phyloP scores from a whole-genome alignment of 169 alveolate species.

The Cryptosporidium tyzzeri region DNA sequence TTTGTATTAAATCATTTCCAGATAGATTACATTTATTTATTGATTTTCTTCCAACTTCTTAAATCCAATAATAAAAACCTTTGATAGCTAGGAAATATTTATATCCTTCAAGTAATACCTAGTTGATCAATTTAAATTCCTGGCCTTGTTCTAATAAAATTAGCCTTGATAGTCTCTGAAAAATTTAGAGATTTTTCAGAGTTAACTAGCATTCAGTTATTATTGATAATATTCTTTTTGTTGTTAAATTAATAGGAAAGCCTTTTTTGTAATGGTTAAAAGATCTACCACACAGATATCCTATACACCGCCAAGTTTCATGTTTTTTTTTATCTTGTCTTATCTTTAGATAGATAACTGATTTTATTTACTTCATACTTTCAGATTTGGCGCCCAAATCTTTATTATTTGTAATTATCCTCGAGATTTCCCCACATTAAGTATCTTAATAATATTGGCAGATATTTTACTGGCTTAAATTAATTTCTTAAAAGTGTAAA shows the following conservation, averaged over 20 bases:
- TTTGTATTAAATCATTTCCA: neutral
- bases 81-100: neutral
- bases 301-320: slow-evolving; percentile 39
- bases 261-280: neutral
- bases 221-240: neutral
- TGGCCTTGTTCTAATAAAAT: neutral
- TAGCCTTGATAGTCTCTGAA: neutral
- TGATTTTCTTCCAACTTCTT: neutral
- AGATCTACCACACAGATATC: slow-evolving; percentile 43
- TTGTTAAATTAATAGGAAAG: neutral
- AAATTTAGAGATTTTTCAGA: neutral
- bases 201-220: neutral
- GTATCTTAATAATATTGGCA: neutral
- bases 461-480: neutral
- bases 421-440: slow-evolving; percentile 18
- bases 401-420: neutral
- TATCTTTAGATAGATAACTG: slow-evolving; percentile 18
- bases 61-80: neutral
- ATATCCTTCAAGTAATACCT: neutral
- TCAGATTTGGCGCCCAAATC: neutral
- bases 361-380: neutral
- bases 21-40: too few species aligned
- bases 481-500: too few species aligned
- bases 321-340: neutral
- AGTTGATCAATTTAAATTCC: neutral